Base-by-base conservation (phyloP, 805 yeast species). In the Myxozyma geophila region DNA sequence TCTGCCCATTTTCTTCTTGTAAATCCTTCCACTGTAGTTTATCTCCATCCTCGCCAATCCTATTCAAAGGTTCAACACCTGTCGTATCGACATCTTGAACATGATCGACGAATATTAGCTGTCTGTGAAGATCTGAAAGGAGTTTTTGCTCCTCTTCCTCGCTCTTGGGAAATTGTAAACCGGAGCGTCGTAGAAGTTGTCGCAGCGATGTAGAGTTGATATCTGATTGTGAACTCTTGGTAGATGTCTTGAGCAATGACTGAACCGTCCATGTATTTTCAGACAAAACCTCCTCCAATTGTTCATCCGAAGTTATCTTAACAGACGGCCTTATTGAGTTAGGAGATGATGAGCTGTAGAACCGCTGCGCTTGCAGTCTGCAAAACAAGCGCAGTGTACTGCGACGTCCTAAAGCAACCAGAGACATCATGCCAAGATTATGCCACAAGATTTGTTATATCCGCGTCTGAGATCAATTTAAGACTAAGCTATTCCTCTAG, bases 61-160 rank as follows among this genome's bases (percentile, higher is more conserved):
- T 33, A 47, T 48, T 71, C 23, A 77, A 64, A 9, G 80, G 81
- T 59, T 70, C 71, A 10, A 74, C 61, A 1, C 73, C 74, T 1
- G 59, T 62, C 2, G 79, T 75, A 40, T 76, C 72, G 8, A 76
- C 74, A 12, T 70, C 71, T n/a, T 71, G 67, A 19, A 78, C 71
- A n/a, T 73, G 75, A 63, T 78, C 78, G 1, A 78, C 77, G 62
- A 78, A 78, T 33, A 68, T 71, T 37, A 78, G 70, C 70, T 78
- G 81, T 51, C 73, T 74, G 17, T 68, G 66, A 12, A 78, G 68
- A 44, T 77, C 77, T 7, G 56, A 51, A 33, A 71, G 58, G 50
- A 75, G 58, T 43, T 52, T 60, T 35, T 58, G 36, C 58, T 71
- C 68, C 33, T 66, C 64, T 19, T 67, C 62, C 4, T 62, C 69